Evolutionary conservation across 345 rosid genomes (phyloP).

Genomic region (Hibiscus syriacus): DNA sequence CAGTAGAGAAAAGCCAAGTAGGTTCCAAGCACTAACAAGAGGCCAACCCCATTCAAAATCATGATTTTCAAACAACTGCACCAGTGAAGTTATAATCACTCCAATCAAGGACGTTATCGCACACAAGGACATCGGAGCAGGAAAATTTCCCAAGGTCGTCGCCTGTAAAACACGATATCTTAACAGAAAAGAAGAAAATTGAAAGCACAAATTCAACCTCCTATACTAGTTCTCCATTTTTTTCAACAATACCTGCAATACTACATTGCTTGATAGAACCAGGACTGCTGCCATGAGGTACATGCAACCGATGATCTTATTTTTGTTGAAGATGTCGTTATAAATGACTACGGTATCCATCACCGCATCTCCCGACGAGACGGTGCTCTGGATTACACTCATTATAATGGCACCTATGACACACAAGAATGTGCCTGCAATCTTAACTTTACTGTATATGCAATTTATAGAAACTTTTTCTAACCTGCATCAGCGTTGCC

Average conservation of each 20-base stretch:
- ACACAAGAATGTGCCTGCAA: slow-evolving; percentile 71
- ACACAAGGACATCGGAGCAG: slow-evolving; percentile 81
- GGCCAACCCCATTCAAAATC: slow-evolving; percentile 32
- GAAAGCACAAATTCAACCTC: not conserved
- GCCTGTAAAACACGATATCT: slow-evolving; percentile 35
- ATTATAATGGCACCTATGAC: slow-evolving; percentile 65
- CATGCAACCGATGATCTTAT: slow-evolving; percentile 63
- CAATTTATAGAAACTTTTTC: slow-evolving; percentile 70
- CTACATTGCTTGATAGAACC: slow-evolving; percentile 50
- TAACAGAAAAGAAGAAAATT: not conserved
- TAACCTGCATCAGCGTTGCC: slow-evolving; percentile 36
- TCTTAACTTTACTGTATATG: slow-evolving; percentile 68
- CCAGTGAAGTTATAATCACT: slow-evolving; percentile 41
- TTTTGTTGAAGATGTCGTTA: slow-evolving; percentile 27
- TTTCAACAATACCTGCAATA: slow-evolving; percentile 55
- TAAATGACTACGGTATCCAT: slow-evolving; percentile 5
- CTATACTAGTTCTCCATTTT: not conserved
- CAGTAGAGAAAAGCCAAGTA: slow-evolving; percentile 46
- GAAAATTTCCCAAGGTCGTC: slow-evolving; percentile 55
- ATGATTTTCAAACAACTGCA: slow-evolving; percentile 37
- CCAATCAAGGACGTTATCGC: slow-evolving; percentile 73
- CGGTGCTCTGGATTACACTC: slow-evolving; percentile 76
- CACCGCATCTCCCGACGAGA: slow-evolving; percentile 12
- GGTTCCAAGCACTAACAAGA: slow-evolving; percentile 23
- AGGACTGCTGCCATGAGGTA: slow-evolving; percentile 73